These are phyloP conservation scores for Hemisphaericaspora xylofermentans DNA, from an alignment of 1,139 yeast genomes.

Conservation along the genomic window DNA sequence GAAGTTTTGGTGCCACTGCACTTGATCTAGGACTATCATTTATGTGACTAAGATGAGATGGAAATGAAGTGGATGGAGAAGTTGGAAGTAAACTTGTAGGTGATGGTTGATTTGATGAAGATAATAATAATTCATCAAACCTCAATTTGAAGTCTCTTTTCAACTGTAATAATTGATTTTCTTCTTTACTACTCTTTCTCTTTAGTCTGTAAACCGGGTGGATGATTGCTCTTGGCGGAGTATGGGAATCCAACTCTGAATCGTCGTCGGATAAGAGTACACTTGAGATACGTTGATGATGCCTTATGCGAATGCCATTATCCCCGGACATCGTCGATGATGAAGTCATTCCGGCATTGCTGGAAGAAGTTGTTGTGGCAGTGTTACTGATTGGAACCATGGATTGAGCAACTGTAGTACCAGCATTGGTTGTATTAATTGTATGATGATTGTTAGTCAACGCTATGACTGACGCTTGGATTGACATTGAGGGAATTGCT, in stretches of 20 bases:
- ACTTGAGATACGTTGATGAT: constrained; percentile 9
- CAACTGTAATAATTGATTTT: constrained; percentile 12
- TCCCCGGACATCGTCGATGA: neutral
- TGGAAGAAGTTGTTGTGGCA: constrained; percentile 2
- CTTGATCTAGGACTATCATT: constrained; percentile 11
- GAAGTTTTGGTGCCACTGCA: constrained; percentile 3
- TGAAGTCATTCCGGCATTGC: neutral
- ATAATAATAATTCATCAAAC: constrained; percentile 20
- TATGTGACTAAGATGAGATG: constrained; percentile 21
- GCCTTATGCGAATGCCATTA: neutral
- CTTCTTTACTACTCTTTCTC: constrained; percentile 11
- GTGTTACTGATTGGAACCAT: constrained; percentile 1
- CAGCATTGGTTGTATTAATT: no score
- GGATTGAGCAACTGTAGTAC: neutral
- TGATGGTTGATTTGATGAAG: constrained; percentile 7
- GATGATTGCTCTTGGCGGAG: constrained; percentile 19
- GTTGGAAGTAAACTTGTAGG: constrained; percentile 8
- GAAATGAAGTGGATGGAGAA: constrained; percentile 16
- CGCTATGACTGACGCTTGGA: neutral
- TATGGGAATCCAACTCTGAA: constrained; percentile 26
- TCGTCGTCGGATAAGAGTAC: constrained; percentile 38
- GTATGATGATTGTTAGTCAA: neutral
- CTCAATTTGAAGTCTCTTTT: constrained; percentile 35
- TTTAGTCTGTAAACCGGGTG: constrained; percentile 19
- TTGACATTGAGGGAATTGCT: neutral